Base-by-base conservation (phyloP, 1,284 basidiomycete genomes). In the Tilletia walkeri region DNA sequence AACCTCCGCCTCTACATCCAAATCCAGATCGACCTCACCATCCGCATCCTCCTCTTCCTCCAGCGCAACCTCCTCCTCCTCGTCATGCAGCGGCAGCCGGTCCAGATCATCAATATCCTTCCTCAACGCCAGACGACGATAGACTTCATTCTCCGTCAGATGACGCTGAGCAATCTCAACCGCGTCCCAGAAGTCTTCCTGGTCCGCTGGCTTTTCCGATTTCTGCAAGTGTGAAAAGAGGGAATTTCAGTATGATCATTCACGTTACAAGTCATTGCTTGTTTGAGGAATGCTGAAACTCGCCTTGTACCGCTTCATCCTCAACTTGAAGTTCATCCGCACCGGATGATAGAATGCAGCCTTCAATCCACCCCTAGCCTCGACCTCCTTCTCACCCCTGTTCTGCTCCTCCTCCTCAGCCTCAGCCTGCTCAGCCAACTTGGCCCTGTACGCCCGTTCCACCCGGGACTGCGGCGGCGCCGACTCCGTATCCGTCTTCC, bases 271-370 rank as follows among this genome's bases (percentile, higher is more conserved):
- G 36, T 30, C 24, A 30, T 30, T 30, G 24, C 24, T 30, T 30
- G 24, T 54, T 39, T 4, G 7, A 39, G 54, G 24, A 45, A 24
- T 67, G 69, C 34, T 47, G 41, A 41, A 53, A 69, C 70, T 73
- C 68, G 70, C 76, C 48, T 74, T 72, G 53, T 72, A 75, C 4
- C 79, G 74, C 69, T 78, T 78, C n/a, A 81, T 74, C 45, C 77
- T 75, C 10, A 81, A 73, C 18, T 75, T 77, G 72, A 77, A 81
- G 12, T 78, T 77, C 77, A 81, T 80, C 53, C 70, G 75, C 14
- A 81, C 70, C 53, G 74, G 79, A 74, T 81, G 80, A 72, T 80
- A 81, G 73, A 80, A 81, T 20, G 80, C 80, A 16, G 74, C 69
- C 54, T 74, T 74, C 63, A 73, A 69, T n/a, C 67, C 70, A n/a